phyloP scores from a whole-genome alignment of 2,329 filamentous ascomycete genomes.

The Colletotrichum sp. region DNA sequence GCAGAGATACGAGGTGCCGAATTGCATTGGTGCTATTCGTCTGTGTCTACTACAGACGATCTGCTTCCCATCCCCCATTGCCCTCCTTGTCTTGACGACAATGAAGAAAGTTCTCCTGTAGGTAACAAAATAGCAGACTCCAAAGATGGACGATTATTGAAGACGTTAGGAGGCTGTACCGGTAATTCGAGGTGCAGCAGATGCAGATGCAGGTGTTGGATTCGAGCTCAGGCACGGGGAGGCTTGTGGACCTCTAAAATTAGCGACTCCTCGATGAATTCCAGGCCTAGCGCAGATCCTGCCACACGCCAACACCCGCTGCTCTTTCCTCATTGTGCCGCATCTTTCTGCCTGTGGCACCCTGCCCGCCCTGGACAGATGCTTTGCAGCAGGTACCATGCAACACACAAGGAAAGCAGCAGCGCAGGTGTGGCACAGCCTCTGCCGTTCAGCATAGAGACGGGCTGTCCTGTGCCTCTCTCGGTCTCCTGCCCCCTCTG shows the following conservation, averaged over 20 bases:
- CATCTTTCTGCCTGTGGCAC: not conserved
- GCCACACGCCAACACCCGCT: not conserved
- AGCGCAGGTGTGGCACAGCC: not conserved
- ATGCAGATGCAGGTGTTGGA: not conserved
- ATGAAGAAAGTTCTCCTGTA: not conserved
- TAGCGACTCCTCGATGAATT: not conserved
- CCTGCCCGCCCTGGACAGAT: not conserved
- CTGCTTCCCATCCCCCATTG: not conserved
- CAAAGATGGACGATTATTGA: not conserved
- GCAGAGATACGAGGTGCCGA: not conserved
- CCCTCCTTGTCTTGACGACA: not conserved
- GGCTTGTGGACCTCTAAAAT: not conserved
- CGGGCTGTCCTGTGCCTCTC: not conserved
- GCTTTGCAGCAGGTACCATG: not conserved
- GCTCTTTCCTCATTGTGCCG: not conserved
- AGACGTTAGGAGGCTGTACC: not conserved
- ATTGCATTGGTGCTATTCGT: not conserved
- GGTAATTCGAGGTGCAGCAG: not conserved
- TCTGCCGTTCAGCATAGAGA: not conserved
- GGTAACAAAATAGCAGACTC: fast-evolving
- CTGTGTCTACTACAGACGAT: not conserved
- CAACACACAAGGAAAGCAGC: not conserved
- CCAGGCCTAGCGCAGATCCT: slow-evolving; percentile 1
- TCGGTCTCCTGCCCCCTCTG: not conserved
- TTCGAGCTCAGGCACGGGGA: not conserved